Evolutionary conservation across 257 asterid species (phyloP).

Genomic region (Solanum appendiculatum): DNA sequence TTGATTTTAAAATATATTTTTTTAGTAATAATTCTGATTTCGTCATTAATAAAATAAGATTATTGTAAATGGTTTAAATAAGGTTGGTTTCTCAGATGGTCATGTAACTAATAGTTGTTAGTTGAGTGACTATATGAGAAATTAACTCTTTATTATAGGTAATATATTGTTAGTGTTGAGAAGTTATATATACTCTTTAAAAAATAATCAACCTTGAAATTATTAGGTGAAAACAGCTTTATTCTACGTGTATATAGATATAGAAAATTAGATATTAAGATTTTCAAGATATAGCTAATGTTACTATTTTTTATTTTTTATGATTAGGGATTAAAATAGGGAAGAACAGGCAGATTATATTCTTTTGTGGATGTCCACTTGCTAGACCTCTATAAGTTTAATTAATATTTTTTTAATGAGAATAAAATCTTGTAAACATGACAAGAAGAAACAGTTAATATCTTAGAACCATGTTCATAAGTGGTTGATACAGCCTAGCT

Average conservation of each 20-base stretch:
- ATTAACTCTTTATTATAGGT: neutral
- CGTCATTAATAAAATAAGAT: neutral
- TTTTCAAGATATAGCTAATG: neutral
- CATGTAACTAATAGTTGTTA: neutral
- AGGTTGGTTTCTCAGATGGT: too few species aligned
- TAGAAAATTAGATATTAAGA: neutral
- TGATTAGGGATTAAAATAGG: neutral
- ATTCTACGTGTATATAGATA: neutral
- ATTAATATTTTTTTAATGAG: neutral
- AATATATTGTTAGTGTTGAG: neutral
- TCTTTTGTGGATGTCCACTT: neutral
- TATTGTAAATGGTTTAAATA: too few species aligned
- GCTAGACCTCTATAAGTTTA: neutral
- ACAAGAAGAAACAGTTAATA: neutral
- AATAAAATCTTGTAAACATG: neutral
- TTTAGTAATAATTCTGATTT: neutral
- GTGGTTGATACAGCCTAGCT: conserved; percentile 1
- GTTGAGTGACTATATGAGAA: neutral
- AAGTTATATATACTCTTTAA: neutral
- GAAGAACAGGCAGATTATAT: neutral
- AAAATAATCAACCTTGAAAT: neutral
- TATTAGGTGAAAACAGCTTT: neutral
- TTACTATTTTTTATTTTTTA: neutral
- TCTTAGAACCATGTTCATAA: neutral
- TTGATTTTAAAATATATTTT: too few species aligned